These are phyloP conservation scores for Coemansia sp. DNA, from an alignment of 192 early-diverging fungal species.

Conservation along the genomic window DNA sequence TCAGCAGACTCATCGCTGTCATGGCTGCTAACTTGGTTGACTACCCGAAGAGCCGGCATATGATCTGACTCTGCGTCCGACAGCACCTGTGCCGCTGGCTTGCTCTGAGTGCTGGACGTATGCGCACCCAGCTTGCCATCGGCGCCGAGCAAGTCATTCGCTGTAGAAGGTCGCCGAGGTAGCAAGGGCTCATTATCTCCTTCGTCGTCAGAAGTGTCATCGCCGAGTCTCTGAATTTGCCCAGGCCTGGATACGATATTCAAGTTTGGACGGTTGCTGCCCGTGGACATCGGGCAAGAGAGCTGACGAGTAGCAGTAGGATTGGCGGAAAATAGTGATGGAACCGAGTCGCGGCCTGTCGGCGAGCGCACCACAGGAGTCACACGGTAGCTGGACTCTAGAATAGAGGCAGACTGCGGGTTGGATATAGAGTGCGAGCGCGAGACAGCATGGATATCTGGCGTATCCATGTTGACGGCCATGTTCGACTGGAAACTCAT, in stretches of 20 bases:
- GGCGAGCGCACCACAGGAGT: constrained; percentile 32
- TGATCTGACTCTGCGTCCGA: background rate
- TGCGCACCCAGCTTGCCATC: background rate
- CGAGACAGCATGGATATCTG: constrained; percentile 9
- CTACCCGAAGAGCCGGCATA: constrained; percentile 19
- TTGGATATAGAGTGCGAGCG: constrained; percentile 42
- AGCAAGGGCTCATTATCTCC: constrained; percentile 8
- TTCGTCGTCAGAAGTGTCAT: background rate
- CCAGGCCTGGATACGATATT: constrained; percentile 23
- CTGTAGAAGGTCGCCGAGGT: background rate
- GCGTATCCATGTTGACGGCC: constrained; percentile 32
- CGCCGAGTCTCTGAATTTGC: background rate
- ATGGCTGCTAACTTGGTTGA: constrained; percentile 15
- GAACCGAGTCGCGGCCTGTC: constrained; percentile 13
- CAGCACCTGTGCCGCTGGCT: background rate
- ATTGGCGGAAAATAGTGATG: constrained; percentile 17
- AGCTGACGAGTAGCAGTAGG: constrained; percentile 18
- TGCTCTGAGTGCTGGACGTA: background rate
- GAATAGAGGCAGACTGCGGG: constrained; percentile 26
- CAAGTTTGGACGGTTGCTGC: constrained; percentile 24
- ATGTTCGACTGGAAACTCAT: constrained; percentile 47
- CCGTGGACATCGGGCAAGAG: background rate
- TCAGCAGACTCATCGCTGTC: constrained; percentile 16
- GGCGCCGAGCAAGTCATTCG: background rate
- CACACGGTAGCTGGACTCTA: constrained; percentile 13